Evolutionary conservation across 2,329 filamentous ascomycete species (phyloP), one percentile per base, ranked within the genome.

Genomic region (Pseudogymnoascus sp.): DNA sequence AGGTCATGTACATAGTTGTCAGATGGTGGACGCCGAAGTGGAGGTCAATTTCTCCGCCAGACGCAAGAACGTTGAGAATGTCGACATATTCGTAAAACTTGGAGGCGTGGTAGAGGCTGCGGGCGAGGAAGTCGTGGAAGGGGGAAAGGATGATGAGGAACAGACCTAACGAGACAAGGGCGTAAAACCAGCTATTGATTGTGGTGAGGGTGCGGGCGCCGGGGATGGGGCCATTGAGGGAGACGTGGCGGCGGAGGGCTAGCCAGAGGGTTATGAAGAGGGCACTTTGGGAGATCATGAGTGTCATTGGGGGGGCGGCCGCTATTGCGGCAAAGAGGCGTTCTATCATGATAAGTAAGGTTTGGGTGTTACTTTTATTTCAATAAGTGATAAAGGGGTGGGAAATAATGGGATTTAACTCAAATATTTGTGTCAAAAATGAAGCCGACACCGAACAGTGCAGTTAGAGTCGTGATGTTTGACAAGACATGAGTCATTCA

Each of bases 21-120:
- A 72, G 64, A 65, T 72, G 72, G 63, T 73, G 69, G 40, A 73
- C 70, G 16, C 67, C 68, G 63, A 72, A 71, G 63, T 72, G 71
- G 21, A 68, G 60, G 35, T 68, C 68, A 38, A 74, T 67, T 9
- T 55, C 25, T 1, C 67, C 67, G 2, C 71, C 69, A 8, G 63
- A 63, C 8, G 72, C 71, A 4, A 70, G 65, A n/a, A 73, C 69
- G 60, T 66, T 69, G 33, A 73, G 66, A 12, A 73, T 69, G 59
- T 74, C 71, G 25, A 72, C 43, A 61, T 72, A 71, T 59, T 74
- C 71, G 61, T 72, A 73, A 41, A 73, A 68, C 61, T 72, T 74
- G 52, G 69, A 72, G 7, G 66, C 61, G 52, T 72, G 70, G 45
- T 68, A 74, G 5, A 70, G 33, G 11, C 49, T 41, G 14, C 65